Conservation (phyloP, 2,329 filamentous ascomycete species). For the Ophiognomonia clavigignenti-juglandacearum region DNA sequence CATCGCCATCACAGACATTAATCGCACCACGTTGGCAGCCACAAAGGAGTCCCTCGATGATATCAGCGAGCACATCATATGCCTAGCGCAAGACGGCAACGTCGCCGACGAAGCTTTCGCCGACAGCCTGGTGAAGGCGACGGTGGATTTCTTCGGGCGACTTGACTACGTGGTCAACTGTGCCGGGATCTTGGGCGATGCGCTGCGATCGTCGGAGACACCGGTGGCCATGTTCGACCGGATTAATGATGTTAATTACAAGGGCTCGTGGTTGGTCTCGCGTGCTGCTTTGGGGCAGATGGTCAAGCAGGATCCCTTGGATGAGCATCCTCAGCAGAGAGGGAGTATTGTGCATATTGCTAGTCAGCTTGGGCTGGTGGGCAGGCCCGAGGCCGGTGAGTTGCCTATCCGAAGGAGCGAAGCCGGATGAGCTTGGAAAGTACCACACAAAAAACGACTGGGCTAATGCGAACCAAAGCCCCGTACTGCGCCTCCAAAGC, state of each 20-base stretch:
- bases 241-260: conserved; percentile 52
- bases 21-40: conserved; percentile 32
- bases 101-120: conserved; percentile 43
- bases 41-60: conserved; percentile 28
- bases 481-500: conserved; percentile 55
- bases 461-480: conserved; percentile 27
- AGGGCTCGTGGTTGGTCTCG: conserved; percentile 43
- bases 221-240: conserved; percentile 43
- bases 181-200: conserved; percentile 44
- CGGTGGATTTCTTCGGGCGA: conserved; percentile 33
- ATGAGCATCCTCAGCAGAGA: conserved; percentile 35
- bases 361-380: conserved; percentile 47
- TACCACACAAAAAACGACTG: background rate
- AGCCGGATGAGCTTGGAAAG: too few relatives aligned
- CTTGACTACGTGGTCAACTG: conserved; percentile 55
- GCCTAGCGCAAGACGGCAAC: conserved; percentile 36
- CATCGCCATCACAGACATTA: conserved; percentile 52
- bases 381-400: conserved; percentile 38
- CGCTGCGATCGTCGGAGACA: conserved; percentile 40
- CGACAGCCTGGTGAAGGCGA: conserved; percentile 28
- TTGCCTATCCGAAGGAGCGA: conserved; percentile 4
- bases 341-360: conserved; percentile 49
- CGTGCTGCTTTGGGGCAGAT: conserved; percentile 39
- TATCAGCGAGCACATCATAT: conserved; percentile 27
- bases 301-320: conserved; percentile 37